Base-by-base conservation (phyloP, 2,329 filamentous ascomycete genomes). In the Colletotrichum brevisporum region DNA sequence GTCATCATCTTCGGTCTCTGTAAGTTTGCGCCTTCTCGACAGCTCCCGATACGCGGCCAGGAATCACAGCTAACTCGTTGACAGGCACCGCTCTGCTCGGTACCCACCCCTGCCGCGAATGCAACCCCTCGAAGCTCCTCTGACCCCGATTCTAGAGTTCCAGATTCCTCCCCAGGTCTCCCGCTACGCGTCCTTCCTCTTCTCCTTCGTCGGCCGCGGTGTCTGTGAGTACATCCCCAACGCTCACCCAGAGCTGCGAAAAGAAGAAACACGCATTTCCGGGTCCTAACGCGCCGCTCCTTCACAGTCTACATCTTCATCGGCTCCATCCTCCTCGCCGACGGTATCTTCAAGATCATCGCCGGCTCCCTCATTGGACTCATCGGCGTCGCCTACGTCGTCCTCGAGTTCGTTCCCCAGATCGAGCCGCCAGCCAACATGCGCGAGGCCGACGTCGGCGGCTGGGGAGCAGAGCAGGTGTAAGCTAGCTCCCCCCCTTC, bases 161-260 rank as follows among this genome's bases (percentile, higher is more conserved):
- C 92, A 97, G 82, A 95, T 98, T 75, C 95, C 96, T 58, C 94
- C 95, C 69, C 95, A 97, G 80, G 88, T 97, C 63, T 92, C 94
- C 67, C 92, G 94, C 83, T 97, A 98, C 85, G 95, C 94, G 63
- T 97, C 94, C 12, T 99, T 99, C 86, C 91, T 98, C 82, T 98
- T 98, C 86, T 97, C 94, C 67, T 98, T 99, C 87, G 84, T 98
- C 75, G 96, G 96, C 71, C 94, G 96, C 78, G 96, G 96, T 82
- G 87, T 94, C 80, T 98, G 95, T 97, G 90, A 83, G 94, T 90
- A 45, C 6, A 50, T 9, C 18, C 52, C 36, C 39, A 12, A 36
- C 36, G 16, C 16, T 41, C 51, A 10, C 18, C 21, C 18, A 39
- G 31, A 31, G 31, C 39, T 18, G 31, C 18, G 15, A 55, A 12